Evolutionary conservation across 2,329 filamentous ascomycete species (phyloP), one percentile per base, ranked within the genome.

Genomic region (Scolecobasidium constrictum): DNA sequence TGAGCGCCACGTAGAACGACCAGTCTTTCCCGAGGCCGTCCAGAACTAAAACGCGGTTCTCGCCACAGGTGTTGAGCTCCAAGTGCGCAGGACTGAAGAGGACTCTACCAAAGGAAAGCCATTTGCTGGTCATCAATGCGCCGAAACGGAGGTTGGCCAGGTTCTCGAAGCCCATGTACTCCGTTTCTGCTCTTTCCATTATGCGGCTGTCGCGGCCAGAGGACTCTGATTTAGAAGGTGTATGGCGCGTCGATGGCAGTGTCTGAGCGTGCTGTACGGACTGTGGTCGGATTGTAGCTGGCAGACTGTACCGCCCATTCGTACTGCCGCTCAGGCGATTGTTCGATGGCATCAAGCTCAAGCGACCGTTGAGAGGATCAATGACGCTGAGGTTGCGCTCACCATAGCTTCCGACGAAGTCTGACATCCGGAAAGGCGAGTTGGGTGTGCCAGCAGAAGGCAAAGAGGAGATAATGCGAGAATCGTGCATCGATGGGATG

Each of bases 11-110:
- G 52, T 87, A 90, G 58, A 86, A 88, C 0, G 84, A 88, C 85
- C 85, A 92, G 55, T 92, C 85, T 54, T 87, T 88, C n/a, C 85
- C 85, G 21, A 92, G 77, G 4, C 85, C 85, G 61, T 92, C 85
- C 44, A 92, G 72, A 15, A 92, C 81, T 3, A 92, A 69, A 19
- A 92, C 77, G 67, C 81, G 43, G 64, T 74, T 64, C 71, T 81
- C 62, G 59, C 56, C 69, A 1, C 71, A 64, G 15, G 74, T 65
- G 31, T 75, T 63, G 17, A 88, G 69, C 50, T 86, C 79, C 36
- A 85, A 80, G 19, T 85, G 76, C 4, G 83, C 77, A 9, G 86
- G 84, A 51, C 83, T 87, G 63, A 92, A 88, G 3, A 92, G 68
- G 0, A 90, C 83, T 51, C 86, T 81, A 1, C 85, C 85, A 56